Evolutionary conservation across 2,329 filamentous ascomycete species (phyloP).

Genomic region (Malbranchea zuffiana): DNA sequence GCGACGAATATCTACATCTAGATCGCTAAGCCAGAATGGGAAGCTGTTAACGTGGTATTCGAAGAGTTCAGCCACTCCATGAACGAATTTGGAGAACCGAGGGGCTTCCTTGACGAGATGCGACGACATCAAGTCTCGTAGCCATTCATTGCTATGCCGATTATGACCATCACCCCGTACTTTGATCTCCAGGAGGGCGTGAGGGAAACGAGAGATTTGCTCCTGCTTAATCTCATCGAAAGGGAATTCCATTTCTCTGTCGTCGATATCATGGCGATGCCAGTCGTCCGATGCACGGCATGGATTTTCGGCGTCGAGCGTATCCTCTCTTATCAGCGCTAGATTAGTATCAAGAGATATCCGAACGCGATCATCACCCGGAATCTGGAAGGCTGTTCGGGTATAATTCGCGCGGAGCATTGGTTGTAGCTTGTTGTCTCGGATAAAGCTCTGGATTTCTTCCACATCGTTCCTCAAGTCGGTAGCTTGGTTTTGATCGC

Average conservation of each 20-base stretch:
- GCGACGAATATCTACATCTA: slow-evolving; percentile 87
- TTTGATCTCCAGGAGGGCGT: slow-evolving; percentile 87
- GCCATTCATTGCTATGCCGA: slow-evolving; percentile 63
- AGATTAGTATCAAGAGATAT: slow-evolving; percentile 90
- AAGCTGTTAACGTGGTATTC: slow-evolving; percentile 94
- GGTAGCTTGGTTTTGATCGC: slow-evolving; percentile 54
- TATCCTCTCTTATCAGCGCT: slow-evolving; percentile 66
- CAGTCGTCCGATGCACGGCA: slow-evolving; percentile 80
- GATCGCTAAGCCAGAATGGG: slow-evolving; percentile 87
- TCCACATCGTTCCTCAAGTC: slow-evolving; percentile 60
- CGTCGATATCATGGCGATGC: slow-evolving; percentile 87
- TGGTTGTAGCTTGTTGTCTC: slow-evolving; percentile 66
- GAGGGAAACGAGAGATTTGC: slow-evolving; percentile 83
- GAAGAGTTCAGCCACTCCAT: slow-evolving; percentile 82
- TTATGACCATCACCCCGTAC: slow-evolving; percentile 49
- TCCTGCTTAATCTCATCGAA: slow-evolving; percentile 81
- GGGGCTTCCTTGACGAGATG: slow-evolving; percentile 84
- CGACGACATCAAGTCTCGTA: slow-evolving; percentile 82
- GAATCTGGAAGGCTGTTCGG: slow-evolving; percentile 92
- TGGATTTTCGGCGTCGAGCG: slow-evolving; percentile 69
- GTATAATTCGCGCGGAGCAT: slow-evolving; percentile 86
- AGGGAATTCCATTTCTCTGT: slow-evolving; percentile 69
- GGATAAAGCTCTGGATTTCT: slow-evolving; percentile 70
- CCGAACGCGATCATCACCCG: slow-evolving; percentile 76
- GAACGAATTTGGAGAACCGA: slow-evolving; percentile 92